These are phyloP conservation scores for Fusarium pininemorale DNA, from an alignment of 2,329 filamentous ascomycete genomes.

Conservation along the genomic window DNA sequence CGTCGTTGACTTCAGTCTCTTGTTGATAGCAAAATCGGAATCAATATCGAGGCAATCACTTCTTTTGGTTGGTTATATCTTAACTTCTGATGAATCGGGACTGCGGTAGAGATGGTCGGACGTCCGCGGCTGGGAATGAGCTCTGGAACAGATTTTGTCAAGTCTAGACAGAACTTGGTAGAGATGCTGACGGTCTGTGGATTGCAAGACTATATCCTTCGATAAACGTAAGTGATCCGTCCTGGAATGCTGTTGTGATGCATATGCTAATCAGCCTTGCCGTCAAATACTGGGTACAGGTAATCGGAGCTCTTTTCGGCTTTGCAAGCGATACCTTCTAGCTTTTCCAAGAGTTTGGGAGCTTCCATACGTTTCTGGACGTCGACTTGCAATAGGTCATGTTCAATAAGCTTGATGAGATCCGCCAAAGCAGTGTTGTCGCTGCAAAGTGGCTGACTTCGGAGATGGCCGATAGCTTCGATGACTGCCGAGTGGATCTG, in stretches of 20 bases:
- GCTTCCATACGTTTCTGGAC: neutral
- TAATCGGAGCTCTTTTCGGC: neutral
- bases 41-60: too few relatives aligned
- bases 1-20: too few relatives aligned
- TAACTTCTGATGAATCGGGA: too few relatives aligned
- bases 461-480: neutral
- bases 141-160: too few relatives aligned
- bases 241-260: neutral
- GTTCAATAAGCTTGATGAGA: neutral
- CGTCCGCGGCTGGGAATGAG: too few relatives aligned
- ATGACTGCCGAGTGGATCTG: conserved; percentile 2
- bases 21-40: too few relatives aligned
- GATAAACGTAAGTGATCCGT: fast-evolving
- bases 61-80: too few relatives aligned
- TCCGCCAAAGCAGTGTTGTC: conserved; percentile 1
- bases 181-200: fast-evolving
- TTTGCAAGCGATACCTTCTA: neutral
- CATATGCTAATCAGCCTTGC: neutral
- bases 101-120: fast-evolving
- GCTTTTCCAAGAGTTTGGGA: neutral
- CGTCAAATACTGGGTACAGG: neutral
- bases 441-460: neutral
- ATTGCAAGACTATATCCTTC: fast-evolving
- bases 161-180: neutral
- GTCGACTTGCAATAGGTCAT: neutral